A percentile compares a stretch with the other conserved stretches of the same genome.
Evolutionary conservation across 495 filamentous ascomycete species (phyloP).

Genomic region (Podospora pseudocomata): DNA sequence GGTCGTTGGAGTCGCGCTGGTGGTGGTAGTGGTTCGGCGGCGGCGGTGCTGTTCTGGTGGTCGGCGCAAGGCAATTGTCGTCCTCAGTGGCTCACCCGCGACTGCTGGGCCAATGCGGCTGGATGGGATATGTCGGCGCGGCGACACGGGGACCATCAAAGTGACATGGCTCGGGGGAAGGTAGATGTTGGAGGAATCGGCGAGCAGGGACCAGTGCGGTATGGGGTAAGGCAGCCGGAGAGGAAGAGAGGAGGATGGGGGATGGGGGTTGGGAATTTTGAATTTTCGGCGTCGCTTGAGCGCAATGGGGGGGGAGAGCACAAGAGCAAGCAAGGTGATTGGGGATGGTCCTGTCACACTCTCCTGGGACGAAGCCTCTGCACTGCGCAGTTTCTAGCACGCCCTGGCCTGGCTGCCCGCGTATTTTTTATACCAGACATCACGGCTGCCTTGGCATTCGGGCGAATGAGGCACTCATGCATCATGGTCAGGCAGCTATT

Average conservation of each 20-base stretch:
- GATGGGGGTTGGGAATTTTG: conserved; percentile 41
- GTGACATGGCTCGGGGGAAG: conserved; percentile 33
- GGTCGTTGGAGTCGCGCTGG: conserved; percentile 10
- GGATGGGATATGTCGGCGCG: conserved; percentile 30
- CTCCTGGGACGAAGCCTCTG: conserved; percentile 15
- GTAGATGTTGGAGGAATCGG: conserved; percentile 16
- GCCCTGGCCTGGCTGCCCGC: conserved; percentile 18
- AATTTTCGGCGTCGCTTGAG: conserved; percentile 39
- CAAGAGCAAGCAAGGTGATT: conserved; percentile 32
- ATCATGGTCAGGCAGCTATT: conserved; percentile 28
- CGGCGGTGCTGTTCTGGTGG: not conserved
- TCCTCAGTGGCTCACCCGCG: conserved; percentile 23
- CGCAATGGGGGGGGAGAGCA: conserved; percentile 31
- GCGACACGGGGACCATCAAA: conserved; percentile 35
- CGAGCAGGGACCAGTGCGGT: conserved; percentile 30
- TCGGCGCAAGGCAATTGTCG: conserved; percentile 22
- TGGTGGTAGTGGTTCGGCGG: conserved; percentile 12
- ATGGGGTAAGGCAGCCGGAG: conserved; percentile 20
- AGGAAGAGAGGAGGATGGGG: conserved; percentile 30
- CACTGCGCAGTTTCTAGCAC: conserved; percentile 34
- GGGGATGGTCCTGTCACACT: conserved; percentile 32
- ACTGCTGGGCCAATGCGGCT: conserved; percentile 32
- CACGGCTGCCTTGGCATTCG: conserved; percentile 22
- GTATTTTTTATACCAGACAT: conserved; percentile 33
- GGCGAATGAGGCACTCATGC: conserved; percentile 31